Conservation (phyloP, 192 early-diverging fungal genomes). For the Coemansia interrupta region DNA sequence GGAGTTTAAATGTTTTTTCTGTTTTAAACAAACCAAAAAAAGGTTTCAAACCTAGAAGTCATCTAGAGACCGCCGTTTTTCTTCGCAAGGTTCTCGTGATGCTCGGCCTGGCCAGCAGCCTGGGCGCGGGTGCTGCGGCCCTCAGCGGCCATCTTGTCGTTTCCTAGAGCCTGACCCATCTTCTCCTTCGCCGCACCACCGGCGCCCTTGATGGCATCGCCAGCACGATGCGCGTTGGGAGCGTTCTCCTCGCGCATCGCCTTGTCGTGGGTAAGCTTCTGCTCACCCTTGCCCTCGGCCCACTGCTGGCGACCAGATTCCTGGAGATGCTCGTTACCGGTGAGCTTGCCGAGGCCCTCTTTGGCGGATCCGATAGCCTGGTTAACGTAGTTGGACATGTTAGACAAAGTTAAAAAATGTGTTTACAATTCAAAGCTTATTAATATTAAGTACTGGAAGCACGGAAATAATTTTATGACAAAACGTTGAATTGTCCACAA, state of each 20-base stretch:
- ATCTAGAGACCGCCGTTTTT: background rate
- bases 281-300: slow-evolving; percentile 18
- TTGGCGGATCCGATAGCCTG: slow-evolving; percentile 21
- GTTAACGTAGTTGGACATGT: slow-evolving; percentile 21
- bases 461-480: no score
- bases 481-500: no score
- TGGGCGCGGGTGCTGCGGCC: slow-evolving; percentile 17
- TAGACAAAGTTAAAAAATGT: background rate
- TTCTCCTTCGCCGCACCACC: slow-evolving; percentile 21
- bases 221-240: slow-evolving; percentile 4
- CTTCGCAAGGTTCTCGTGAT: slow-evolving; percentile 8
- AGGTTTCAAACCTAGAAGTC: no score
- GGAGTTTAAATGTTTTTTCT: no score
- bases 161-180: slow-evolving; percentile 19
- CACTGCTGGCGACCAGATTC: slow-evolving; percentile 11
- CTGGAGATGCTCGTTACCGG: slow-evolving; percentile 15
- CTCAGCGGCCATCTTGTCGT: slow-evolving; percentile 12
- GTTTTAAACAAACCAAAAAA: no score
- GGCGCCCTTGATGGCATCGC: slow-evolving; percentile 9
- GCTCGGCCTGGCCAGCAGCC: slow-evolving; percentile 6
- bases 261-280: slow-evolving; percentile 9
- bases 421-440: no score
- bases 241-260: slow-evolving; percentile 1
- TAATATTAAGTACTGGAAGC: no score
- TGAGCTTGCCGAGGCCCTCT: slow-evolving; percentile 13